Base-by-base conservation (phyloP, 768 basidiomycete genomes). In the Gyrodon lividus region DNA sequence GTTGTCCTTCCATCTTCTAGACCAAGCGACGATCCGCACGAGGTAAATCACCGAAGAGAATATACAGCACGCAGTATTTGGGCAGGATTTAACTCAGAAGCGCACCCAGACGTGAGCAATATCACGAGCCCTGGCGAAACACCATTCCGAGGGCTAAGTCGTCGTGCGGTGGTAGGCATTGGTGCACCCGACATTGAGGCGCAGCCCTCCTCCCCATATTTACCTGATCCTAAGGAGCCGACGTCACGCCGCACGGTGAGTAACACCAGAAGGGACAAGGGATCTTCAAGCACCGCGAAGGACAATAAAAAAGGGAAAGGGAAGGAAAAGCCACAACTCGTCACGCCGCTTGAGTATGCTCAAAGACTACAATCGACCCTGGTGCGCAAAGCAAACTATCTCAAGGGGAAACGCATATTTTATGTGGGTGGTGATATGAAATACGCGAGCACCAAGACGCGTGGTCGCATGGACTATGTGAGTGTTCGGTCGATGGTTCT, bases 381-480 rank as follows among this genome's bases (percentile, higher is more conserved):
- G 16, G 56, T 41, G 49, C 57, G 50, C 53, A 67, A 59, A 51
- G 54, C 55, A 19, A 54, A 50, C 26, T 79, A 77, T 59, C 71
- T 87, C 19, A 68, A 70, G 41, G 82, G 82, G 20, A 80, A 76
- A 60, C 70, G 67, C 42, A 79, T 88, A 28, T 82, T 80, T 60
- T 86, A 83, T 58, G 67, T 72, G 31, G 82, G 82, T 24, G 80
- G 76, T 6, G 86, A 89, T 64, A 74, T 77, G 73, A 71, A 62
- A 22, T 74, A 71, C 50, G 83, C 84, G 2, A 72, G 77, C 22
- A 68, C 72, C 33, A 62, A 62, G 40, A 87, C 84, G 3, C 76
- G 76, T 40, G 73, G 72, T 14, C 74, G 78, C 53, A 86, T 88
- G 83, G 74, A 81, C 13, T 65, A 81, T 33, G 86, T 87, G 70